Base-by-base conservation (phyloP, 495 filamentous ascomycete species). In the Mytilinidion resinicola region DNA sequence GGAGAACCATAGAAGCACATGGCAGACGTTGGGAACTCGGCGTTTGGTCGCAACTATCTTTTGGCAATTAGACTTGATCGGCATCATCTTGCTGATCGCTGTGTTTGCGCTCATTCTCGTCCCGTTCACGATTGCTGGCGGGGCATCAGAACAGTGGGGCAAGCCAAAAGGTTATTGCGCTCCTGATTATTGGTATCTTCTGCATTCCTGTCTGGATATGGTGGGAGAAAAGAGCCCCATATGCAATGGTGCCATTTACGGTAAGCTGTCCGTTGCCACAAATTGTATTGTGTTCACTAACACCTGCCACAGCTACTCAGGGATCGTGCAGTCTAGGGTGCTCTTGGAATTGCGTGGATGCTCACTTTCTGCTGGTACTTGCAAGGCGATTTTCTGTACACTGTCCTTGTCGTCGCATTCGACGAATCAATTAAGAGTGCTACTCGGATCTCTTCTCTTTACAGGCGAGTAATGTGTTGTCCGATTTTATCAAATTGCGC, bases 191-290 rank as follows among this genome's bases (percentile, higher is more conserved):
- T 36, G 80, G 80, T 25, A 20, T 79, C 33, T 41, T 73, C 20
- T 71, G 71, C 36, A 68, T 84, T 8, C 74, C 80, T 0, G 64
- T 68, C 1, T 84, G 76, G 63, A 64, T 79, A 20, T 44, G 70
- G 14, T 82, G 80, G 79, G 78, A 84, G 64, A 65, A 65, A 20
- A 65, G 60, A 14, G 75, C 76, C 44, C 66, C 65, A 9, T 69
- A 79, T 59, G 79, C 80, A 0, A 76, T 82, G 68, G 56, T 81
- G 12, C 79, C 80, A 1, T 79, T 82, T 56, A n/a, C n/a, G n/a
- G n/a, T n/a, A n/a, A n/a, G n/a, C n/a, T n/a, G n/a, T n/a, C n/a
- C n/a, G n/a, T n/a, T n/a, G n/a, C n/a, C n/a, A n/a, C n/a, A n/a
- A n/a, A n/a, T n/a, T n/a, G n/a, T n/a, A n/a, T n/a, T n/a, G n/a